Evolutionary conservation across 441 rosid genomes (phyloP).

Genomic region (Pelargonium myrrhifolium): DNA sequence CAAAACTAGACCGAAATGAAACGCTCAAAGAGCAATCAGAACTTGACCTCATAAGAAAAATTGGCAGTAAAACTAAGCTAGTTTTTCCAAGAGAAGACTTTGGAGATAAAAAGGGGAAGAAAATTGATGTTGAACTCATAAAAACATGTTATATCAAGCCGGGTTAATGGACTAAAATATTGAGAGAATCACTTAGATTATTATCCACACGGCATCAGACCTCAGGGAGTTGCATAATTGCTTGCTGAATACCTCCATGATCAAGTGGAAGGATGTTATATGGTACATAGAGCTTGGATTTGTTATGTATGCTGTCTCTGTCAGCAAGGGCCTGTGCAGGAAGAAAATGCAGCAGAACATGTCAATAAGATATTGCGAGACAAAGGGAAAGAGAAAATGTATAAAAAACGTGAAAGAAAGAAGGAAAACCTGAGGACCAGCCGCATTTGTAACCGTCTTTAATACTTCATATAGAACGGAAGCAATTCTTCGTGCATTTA

Average conservation of each 20-base stretch:
- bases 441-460: slow-evolving; percentile 46
- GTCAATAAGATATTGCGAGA: slow-evolving; percentile 3
- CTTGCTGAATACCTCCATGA: slow-evolving; percentile 74
- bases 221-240: slow-evolving; percentile 85
- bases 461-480: slow-evolving; percentile 53
- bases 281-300: slow-evolving; percentile 57
- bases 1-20: too few species aligned
- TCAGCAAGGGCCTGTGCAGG: slow-evolving; percentile 58
- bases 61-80: slow-evolving; percentile 1
- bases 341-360: slow-evolving; percentile 15
- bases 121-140: neutral
- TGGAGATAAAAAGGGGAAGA: neutral
- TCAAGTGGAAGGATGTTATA: slow-evolving; percentile 93
- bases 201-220: slow-evolving; percentile 38
- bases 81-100: slow-evolving; percentile 9
- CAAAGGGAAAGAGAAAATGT: slow-evolving; percentile 3
- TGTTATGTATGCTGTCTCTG: slow-evolving; percentile 39
- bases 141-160: neutral
- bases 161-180: slow-evolving; percentile 1
- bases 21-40: neutral
- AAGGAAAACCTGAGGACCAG: slow-evolving; percentile 58
- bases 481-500: slow-evolving; percentile 41
- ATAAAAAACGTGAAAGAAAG: neutral
- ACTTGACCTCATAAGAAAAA: neutral
- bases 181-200: slow-evolving; percentile 18